phyloP scores from a whole-genome alignment of 805 yeast species.

The Kodamaea fukazawae region DNA sequence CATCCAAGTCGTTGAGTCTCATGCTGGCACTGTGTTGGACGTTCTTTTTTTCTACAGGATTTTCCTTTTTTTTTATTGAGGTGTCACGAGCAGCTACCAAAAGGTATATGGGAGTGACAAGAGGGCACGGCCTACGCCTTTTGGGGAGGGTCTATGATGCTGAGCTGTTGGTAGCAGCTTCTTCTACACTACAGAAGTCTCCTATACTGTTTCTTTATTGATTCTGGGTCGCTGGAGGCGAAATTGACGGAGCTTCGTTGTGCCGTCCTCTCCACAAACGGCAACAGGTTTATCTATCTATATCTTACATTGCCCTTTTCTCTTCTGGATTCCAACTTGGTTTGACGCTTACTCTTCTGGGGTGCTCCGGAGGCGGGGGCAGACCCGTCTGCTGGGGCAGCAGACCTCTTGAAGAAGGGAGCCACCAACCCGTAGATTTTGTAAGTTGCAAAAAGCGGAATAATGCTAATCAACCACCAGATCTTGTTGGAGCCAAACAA shows the following conservation, averaged over 20 bases:
- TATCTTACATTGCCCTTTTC: conserved; percentile 24
- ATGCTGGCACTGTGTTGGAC: conserved; percentile 6
- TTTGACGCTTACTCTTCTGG: conserved; percentile 26
- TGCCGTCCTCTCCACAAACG: no score
- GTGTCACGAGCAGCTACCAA: no score
- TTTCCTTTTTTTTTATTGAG: no score
- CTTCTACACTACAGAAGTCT: no score
- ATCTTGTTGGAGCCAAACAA: conserved; percentile 55
- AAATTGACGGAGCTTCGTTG: no score
- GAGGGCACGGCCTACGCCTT: no score
- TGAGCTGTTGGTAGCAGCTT: no score
- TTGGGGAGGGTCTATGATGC: no score
- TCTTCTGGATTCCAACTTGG: conserved; percentile 26
- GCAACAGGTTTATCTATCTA: conserved; percentile 11
- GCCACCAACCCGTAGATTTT: conserved; percentile 41
- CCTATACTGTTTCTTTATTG: no score
- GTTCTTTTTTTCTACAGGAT: not conserved
- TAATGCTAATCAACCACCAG: conserved; percentile 53
- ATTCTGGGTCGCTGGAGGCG: no score
- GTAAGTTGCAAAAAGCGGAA: conserved; percentile 53
- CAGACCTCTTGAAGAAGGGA: conserved; percentile 12
- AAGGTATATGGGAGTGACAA: no score
- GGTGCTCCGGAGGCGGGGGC: conserved; percentile 1
- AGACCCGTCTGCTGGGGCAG: not conserved
- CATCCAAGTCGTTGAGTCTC: conserved; percentile 15